Base-by-base conservation (phyloP, 176 grass and related monocot genomes). In the Musa itinerans region DNA sequence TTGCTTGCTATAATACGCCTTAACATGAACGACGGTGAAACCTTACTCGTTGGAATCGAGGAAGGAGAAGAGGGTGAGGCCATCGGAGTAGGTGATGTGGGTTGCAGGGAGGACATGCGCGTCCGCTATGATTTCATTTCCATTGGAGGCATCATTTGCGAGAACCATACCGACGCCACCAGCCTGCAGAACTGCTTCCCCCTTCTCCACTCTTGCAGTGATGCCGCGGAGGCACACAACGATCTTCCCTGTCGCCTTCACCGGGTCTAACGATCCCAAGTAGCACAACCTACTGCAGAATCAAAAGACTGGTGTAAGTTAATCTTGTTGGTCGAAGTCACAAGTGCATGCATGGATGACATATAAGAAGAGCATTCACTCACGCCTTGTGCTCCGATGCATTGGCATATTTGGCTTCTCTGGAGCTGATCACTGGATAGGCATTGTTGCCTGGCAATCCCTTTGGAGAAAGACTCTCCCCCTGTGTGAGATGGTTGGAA, bases 401-500 rank as follows among this genome's bases (percentile, higher is more conserved):
- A 53, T 65, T 77, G 29, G 59, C 27, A 24, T 57, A 65, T 43
- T 13, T 11, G 22, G 89, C 93, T 17, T 81, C 57, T 52, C 55
- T 75, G 72, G 71, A 79, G 72, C 0, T 78, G 22, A 96, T 83
- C 21, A 96, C 79, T 4, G 77, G 76, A 75, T 87, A 87, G 66
- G 86, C 82, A 11, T 63, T 54, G 29, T 79, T 80, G 1, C 77
- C 20, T 1, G 80, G 53, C 16, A 92, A 68, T 65, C 71, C 83
- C 27, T 54, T 77, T 16, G 78, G 78, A 19, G 89, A 96, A 13
- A 96, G 71, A 80, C 93, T 96, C 54, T 85, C 78, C 49, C 83
- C 93, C 89, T 84, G 69, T 65, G 67, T 75, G 9, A 54, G 5
- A 52, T 20, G 15, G 49, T 56, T 15, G 17, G 11, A 50, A 19